phyloP scores from a whole-genome alignment of 805 yeast species.

The Metschnikowia proteae region DNA sequence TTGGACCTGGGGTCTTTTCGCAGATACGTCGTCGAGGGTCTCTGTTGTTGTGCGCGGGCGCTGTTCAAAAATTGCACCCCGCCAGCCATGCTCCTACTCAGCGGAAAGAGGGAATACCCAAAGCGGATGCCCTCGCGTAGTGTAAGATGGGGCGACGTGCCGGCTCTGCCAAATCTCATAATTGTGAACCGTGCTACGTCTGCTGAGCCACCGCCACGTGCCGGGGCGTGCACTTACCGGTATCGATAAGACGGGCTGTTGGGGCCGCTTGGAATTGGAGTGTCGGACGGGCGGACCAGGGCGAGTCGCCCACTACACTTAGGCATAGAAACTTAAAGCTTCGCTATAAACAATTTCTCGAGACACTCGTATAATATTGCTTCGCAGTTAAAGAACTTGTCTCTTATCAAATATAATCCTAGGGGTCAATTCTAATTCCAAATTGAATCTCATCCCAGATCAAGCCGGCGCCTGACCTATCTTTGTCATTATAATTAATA shows the following conservation, averaged over 20 bases:
- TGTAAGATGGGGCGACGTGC: no score
- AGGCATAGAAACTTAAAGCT: slow-evolving; percentile 1
- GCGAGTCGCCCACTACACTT: background rate
- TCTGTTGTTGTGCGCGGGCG: background rate
- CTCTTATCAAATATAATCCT: background rate
- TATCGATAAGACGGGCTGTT: no score
- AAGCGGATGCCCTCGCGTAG: no score
- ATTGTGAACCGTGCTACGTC: no score
- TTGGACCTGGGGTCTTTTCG: no score
- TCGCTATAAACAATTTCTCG: slow-evolving; percentile 1
- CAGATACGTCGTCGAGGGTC: no score
- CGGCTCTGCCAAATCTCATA: no score
- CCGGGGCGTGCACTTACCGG: no score
- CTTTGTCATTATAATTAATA: slow-evolving; percentile 17
- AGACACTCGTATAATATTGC: background rate
- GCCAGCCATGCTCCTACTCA: background rate
- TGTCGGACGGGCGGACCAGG: background rate
- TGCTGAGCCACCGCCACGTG: no score
- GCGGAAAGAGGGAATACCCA: no score
- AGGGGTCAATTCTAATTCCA: background rate
- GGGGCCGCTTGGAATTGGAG: no score
- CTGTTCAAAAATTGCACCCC: background rate
- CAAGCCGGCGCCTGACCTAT: background rate
- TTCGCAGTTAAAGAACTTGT: background rate
- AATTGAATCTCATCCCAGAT: background rate